These are phyloP conservation scores for Datura wrightii DNA, from an alignment of 257 asterid genomes.

Conservation along the genomic window DNA sequence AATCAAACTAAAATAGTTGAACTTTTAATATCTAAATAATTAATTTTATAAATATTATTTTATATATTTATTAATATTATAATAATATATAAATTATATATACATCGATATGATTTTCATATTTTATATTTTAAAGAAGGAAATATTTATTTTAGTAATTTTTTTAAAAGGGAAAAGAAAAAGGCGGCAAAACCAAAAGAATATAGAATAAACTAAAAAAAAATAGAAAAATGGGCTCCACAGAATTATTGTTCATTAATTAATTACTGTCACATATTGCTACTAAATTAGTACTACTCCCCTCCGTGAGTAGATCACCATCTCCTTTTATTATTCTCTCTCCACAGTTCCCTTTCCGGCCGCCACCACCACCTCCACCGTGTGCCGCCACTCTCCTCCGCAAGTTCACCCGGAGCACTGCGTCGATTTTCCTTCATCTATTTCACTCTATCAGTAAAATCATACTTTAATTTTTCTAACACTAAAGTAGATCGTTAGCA, in stretches of 20 bases:
- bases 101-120: too few species aligned
- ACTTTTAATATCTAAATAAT: too few species aligned
- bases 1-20: too few species aligned
- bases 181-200: neutral
- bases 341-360: neutral
- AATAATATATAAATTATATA: too few species aligned
- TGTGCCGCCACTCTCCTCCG: constrained; percentile 18
- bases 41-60: too few species aligned
- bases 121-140: too few species aligned
- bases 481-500: neutral
- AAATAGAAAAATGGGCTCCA: neutral
- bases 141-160: too few species aligned
- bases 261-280: neutral
- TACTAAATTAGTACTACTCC: neutral
- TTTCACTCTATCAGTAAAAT: neutral
- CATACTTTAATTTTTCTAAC: neutral
- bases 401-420: neutral
- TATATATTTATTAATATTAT: too few species aligned
- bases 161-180: neutral
- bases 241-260: neutral
- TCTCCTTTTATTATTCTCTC: neutral
- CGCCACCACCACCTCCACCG: neutral
- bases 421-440: neutral
- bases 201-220: neutral
- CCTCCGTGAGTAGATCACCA: neutral